Conservation (phyloP, 2,329 filamentous ascomycete genomes). For the Cladosporium halotolerans region DNA sequence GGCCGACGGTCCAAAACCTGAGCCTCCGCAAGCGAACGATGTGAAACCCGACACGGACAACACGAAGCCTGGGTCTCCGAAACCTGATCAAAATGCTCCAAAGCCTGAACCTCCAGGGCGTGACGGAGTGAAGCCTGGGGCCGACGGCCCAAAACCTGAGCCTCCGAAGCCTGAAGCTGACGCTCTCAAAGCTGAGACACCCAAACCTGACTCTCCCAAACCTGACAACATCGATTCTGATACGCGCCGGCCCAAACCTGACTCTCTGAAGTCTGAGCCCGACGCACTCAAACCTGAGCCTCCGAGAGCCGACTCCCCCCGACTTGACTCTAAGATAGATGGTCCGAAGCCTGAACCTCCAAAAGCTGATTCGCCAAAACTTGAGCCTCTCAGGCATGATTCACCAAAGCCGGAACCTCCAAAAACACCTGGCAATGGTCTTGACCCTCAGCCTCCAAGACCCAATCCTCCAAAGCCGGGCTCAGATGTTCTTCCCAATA, state of each 20-base stretch:
- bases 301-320: not conserved
- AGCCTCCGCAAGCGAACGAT: not conserved
- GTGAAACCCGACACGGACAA: not conserved
- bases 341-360: not conserved
- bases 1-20: not conserved
- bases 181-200: not conserved
- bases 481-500: too few species aligned
- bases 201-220: not conserved
- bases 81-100: not conserved
- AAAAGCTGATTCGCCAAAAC: not conserved
- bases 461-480: not conserved
- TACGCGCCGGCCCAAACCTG: not conserved
- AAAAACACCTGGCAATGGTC: too few species aligned
- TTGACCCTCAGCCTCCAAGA: not conserved
- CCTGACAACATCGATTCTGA: not conserved
- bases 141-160: not conserved
- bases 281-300: not conserved
- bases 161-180: not conserved
- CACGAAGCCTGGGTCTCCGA: not conserved
- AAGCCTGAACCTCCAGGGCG: not conserved
- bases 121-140: not conserved
- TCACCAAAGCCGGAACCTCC: not conserved
- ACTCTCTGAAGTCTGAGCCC: not conserved
- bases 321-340: not conserved
- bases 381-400: not conserved